Conservation (phyloP, 2,329 filamentous ascomycete species). For the Colletotrichum phormii region DNA sequence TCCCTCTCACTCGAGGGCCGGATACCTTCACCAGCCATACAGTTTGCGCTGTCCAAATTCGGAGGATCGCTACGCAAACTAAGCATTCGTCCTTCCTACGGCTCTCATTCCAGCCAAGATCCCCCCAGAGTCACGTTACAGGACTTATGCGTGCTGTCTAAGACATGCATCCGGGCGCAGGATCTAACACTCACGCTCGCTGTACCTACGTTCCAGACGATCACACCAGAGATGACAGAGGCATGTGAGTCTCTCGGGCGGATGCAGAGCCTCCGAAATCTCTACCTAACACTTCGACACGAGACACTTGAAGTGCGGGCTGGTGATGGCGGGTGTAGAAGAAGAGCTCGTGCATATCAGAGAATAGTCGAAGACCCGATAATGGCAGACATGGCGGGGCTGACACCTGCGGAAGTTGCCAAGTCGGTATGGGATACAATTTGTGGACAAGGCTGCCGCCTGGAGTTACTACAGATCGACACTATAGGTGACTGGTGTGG, state of each 20-base stretch:
- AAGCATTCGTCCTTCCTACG: background rate
- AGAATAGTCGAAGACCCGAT: background rate
- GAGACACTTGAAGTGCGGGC: background rate
- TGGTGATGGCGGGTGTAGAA: background rate
- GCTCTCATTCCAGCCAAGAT: background rate
- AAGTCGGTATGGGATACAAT: conserved; percentile 1
- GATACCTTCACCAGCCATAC: background rate
- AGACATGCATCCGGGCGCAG: background rate
- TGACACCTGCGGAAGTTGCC: background rate
- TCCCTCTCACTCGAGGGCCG: background rate
- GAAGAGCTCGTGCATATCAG: background rate
- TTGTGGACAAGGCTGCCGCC: conserved; percentile 2
- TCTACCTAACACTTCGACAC: background rate
- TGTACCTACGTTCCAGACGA: background rate
- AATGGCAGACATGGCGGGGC: background rate
- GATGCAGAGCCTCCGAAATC: background rate
- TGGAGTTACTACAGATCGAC: conserved; percentile 1
- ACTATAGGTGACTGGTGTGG: background rate
- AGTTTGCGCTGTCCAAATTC: background rate
- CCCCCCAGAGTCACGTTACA: background rate
- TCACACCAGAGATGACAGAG: background rate
- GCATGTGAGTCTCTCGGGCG: background rate
- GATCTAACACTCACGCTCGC: background rate
- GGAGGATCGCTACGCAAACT: background rate
- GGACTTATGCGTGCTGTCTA: background rate